A percentile compares a stretch with the other conserved stretches of the same genome.
phyloP scores from a whole-genome alignment of 805 yeast species.

The Ogataea trehalophila region DNA sequence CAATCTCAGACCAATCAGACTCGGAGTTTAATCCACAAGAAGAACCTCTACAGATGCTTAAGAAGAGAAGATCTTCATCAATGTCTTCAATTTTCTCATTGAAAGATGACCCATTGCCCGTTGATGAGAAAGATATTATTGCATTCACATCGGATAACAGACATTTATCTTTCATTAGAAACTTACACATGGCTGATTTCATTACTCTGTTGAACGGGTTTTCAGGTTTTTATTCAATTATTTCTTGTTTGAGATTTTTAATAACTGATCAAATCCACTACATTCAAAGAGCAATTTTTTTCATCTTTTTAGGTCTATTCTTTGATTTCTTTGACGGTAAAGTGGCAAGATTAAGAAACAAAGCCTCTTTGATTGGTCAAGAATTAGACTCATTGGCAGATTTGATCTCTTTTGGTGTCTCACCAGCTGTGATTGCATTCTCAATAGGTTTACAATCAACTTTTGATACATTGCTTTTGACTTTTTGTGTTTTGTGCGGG shows the following conservation, averaged over 20 bases:
- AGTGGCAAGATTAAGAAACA: conserved; percentile 91
- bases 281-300: conserved; percentile 83
- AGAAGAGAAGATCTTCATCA: conserved; percentile 29
- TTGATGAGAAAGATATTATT: conserved; percentile 69
- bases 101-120: conserved; percentile 60
- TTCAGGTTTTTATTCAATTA: conserved; percentile 86
- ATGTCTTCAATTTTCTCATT: conserved; percentile 43
- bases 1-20: conserved; percentile 24
- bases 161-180: conserved; percentile 81
- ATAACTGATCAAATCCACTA: conserved; percentile 64
- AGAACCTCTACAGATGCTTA: background rate
- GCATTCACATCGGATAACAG: conserved; percentile 78
- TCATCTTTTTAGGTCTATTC: conserved; percentile 83
- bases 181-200: conserved; percentile 92
- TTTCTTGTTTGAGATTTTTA: conserved; percentile 79
- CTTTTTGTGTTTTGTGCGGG: conserved; percentile 89
- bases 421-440: conserved; percentile 91
- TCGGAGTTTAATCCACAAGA: conserved; percentile 8
- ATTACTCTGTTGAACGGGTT: conserved; percentile 93
- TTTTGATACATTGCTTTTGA: conserved; percentile 67
- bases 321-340: conserved; percentile 97
- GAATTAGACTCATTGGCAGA: conserved; percentile 97
- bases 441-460: conserved; percentile 86
- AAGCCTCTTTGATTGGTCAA: conserved; percentile 92
- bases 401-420: conserved; percentile 88